Conservation (phyloP, 805 yeast genomes). For the Pichia thaimueangensis region DNA sequence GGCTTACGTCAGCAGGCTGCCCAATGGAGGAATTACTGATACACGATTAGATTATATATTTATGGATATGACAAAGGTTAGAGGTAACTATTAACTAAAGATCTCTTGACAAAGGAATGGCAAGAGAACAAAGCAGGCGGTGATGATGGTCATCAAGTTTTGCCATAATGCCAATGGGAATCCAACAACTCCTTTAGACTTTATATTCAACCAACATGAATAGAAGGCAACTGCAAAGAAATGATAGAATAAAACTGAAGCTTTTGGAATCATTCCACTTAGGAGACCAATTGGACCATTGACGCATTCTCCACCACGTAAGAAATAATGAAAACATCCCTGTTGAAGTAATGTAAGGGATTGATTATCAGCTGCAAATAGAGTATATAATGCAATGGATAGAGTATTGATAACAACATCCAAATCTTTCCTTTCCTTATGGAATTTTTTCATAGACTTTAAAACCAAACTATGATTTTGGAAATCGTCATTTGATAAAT, state of each 20-base stretch:
- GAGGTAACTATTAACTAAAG: conserved; percentile 12
- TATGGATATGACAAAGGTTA: too few species aligned
- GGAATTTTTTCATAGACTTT: conserved; percentile 59
- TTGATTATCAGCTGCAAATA: conserved; percentile 79
- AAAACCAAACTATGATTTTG: conserved; percentile 50
- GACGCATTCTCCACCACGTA: conserved; percentile 76
- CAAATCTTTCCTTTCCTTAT: conserved; percentile 66
- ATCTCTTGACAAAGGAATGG: conserved; percentile 52
- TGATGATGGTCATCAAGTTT: conserved; percentile 57
- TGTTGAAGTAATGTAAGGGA: conserved; percentile 64
- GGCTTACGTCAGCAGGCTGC: too few species aligned
- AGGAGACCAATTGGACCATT: conserved; percentile 75
- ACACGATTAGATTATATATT: too few species aligned
- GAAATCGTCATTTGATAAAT: conserved; percentile 48
- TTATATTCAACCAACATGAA: conserved; percentile 64
- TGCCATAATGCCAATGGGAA: conserved; percentile 69
- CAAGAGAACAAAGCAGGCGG: conserved; percentile 73
- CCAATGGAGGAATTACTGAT: too few species aligned
- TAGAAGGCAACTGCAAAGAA: conserved; percentile 89
- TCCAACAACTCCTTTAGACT: conserved; percentile 55
- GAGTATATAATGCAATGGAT: conserved; percentile 81
- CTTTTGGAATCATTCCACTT: conserved; percentile 74
- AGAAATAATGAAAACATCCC: conserved; percentile 87
- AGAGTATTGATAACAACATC: conserved; percentile 85
- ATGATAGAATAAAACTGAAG: conserved; percentile 69